These are phyloP conservation scores for Aspergillus fumigatus DNA, from an alignment of 2,329 filamentous ascomycete genomes.

Conservation along the genomic window DNA sequence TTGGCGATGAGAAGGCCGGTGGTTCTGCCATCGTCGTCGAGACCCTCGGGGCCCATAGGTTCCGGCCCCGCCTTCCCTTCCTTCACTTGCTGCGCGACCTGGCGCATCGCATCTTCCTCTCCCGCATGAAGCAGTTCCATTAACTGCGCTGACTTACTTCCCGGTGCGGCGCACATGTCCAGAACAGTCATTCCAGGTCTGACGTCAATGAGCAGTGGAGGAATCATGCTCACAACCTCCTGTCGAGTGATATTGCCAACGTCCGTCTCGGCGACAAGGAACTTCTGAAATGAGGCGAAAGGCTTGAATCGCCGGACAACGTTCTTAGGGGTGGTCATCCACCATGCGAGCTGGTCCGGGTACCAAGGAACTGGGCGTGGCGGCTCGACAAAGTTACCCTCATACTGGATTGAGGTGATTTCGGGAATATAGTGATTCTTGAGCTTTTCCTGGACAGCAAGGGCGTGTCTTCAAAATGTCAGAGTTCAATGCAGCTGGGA, in stretches of 20 bases:
- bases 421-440: slow-evolving; percentile 86
- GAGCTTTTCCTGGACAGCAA: slow-evolving; percentile 83
- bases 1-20: slow-evolving; percentile 93
- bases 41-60: slow-evolving; percentile 46
- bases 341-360: slow-evolving; percentile 91
- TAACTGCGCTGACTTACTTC: slow-evolving; percentile 93
- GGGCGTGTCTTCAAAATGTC: slow-evolving; percentile 63
- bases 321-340: slow-evolving; percentile 97
- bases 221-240: slow-evolving; percentile 98
- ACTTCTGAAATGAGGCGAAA: slow-evolving; percentile 94
- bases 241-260: slow-evolving; percentile 97
- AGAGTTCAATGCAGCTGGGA: not conserved
- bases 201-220: slow-evolving; percentile 86
- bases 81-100: slow-evolving; percentile 62
- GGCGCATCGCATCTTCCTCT: slow-evolving; percentile 79
- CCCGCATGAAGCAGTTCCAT: slow-evolving; percentile 91
- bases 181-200: slow-evolving; percentile 87
- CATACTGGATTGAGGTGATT: slow-evolving; percentile 77
- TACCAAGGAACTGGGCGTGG: slow-evolving; percentile 86
- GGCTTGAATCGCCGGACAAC: slow-evolving; percentile 89
- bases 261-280: slow-evolving; percentile 92
- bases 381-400: slow-evolving; percentile 76
- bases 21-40: slow-evolving; percentile 73
- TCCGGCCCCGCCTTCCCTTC: slow-evolving; percentile 55
- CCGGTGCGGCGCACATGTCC: slow-evolving; percentile 93